These are phyloP conservation scores for Alternaria viburni DNA, from an alignment of 2,329 filamentous ascomycete species.

Conservation along the genomic window DNA sequence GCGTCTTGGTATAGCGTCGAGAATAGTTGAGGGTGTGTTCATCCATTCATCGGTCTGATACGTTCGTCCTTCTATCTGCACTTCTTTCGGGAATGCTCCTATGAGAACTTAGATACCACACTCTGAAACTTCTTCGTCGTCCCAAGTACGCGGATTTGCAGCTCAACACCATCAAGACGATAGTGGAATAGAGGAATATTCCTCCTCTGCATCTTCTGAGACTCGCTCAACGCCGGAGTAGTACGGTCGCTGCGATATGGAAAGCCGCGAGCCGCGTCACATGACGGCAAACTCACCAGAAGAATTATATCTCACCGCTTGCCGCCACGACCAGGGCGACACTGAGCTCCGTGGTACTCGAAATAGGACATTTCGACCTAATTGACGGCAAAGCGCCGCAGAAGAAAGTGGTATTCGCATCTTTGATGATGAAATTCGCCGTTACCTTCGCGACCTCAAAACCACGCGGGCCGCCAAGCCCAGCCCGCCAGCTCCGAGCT, in stretches of 20 bases:
- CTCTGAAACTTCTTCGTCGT: neutral
- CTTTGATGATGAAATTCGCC: conserved; percentile 16
- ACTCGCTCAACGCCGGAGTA: neutral
- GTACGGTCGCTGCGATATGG: neutral
- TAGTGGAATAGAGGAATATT: neutral
- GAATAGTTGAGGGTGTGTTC: conserved; percentile 79
- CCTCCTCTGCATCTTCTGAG: neutral
- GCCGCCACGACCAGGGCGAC: conserved; percentile 20
- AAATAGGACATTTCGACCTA: conserved; percentile 6
- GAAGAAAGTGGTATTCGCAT: conserved; percentile 35
- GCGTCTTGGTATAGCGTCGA: conserved; percentile 73
- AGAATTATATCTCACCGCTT: conserved; percentile 36
- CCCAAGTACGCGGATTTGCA: neutral
- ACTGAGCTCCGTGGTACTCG: conserved; percentile 12
- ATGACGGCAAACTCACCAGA: conserved; percentile 43
- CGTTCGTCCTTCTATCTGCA: conserved; percentile 67
- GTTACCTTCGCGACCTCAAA: conserved; percentile 23
- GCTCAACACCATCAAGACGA: neutral
- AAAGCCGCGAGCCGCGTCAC: conserved; percentile 23
- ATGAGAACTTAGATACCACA: conserved; percentile 14
- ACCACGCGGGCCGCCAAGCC: conserved; percentile 34
- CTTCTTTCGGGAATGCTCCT: conserved; percentile 33
- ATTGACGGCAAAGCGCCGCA: conserved; percentile 31
- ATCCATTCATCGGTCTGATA: conserved; percentile 81
- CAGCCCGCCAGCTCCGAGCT: conserved; percentile 18